A percentile compares a stretch with the other conserved stretches of the same genome.
These are phyloP conservation scores for Prinsepia uniflora DNA, from an alignment of 306 rosid species.

Conservation along the genomic window DNA sequence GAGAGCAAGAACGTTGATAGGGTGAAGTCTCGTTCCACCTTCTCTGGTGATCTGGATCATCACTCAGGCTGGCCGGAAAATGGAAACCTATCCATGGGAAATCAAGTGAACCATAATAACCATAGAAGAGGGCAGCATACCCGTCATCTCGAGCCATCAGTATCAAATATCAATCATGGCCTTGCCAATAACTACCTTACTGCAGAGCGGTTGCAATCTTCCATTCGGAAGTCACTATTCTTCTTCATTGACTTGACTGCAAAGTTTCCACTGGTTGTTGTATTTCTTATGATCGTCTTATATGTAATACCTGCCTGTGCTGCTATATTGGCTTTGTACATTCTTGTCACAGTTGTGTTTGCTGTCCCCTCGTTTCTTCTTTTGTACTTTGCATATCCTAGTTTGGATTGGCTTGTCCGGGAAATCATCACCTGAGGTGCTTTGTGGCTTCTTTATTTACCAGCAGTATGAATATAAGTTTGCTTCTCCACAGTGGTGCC, in stretches of 20 bases:
- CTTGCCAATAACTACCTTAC: slow-evolving; percentile 35
- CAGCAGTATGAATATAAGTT: slow-evolving; percentile 32
- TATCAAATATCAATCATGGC: slow-evolving; percentile 31
- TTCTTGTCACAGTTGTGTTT: slow-evolving; percentile 74
- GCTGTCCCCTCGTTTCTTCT: slow-evolving; percentile 91
- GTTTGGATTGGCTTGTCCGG: slow-evolving; percentile 95
- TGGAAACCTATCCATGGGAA: slow-evolving; percentile 42
- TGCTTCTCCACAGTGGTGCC: slow-evolving; percentile 25
- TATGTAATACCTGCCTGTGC: slow-evolving; percentile 98
- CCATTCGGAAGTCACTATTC: slow-evolving; percentile 58
- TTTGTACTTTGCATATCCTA: slow-evolving; percentile 89
- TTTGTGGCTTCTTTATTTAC: slow-evolving; percentile 20
- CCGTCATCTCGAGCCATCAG: slow-evolving; percentile 43
- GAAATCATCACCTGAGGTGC: slow-evolving; percentile 66
- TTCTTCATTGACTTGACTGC: slow-evolving; percentile 84
- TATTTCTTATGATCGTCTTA: slow-evolving; percentile 71
- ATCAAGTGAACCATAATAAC: slow-evolving; percentile 43
- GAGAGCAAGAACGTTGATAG: slow-evolving; percentile 95
- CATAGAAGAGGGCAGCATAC: slow-evolving; percentile 54
- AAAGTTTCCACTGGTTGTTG: slow-evolving; percentile 83
- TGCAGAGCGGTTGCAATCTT: slow-evolving; percentile 52
- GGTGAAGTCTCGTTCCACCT: slow-evolving; percentile 55
- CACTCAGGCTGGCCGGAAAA: slow-evolving; percentile 46
- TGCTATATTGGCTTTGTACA: slow-evolving; percentile 72
- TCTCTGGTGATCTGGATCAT: slow-evolving; percentile 57